These are phyloP conservation scores for Paraphaeosphaeria sporulosa DNA, from an alignment of 2,329 filamentous ascomycete species.

Conservation along the genomic window DNA sequence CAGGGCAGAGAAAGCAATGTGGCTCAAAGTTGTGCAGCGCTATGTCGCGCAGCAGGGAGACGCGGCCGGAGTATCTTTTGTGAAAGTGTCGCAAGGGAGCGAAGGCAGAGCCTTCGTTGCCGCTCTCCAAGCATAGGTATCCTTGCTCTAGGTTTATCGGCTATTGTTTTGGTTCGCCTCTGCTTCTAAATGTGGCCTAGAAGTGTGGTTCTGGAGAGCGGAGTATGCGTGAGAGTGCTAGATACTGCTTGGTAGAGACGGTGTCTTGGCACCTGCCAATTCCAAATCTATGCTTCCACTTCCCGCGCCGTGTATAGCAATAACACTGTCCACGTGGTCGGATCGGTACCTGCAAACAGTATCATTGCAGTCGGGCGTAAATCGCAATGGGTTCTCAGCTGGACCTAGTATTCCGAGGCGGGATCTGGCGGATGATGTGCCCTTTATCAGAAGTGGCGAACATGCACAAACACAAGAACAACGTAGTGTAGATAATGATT, in stretches of 20 bases:
- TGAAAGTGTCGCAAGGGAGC: constrained; percentile 64
- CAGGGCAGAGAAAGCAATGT: constrained; percentile 64
- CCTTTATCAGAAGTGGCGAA: background rate
- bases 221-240: background rate
- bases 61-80: constrained; percentile 57
- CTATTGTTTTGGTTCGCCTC: background rate
- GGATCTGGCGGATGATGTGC: background rate
- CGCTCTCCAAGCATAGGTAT: constrained; percentile 49
- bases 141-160: background rate
- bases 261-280: background rate
- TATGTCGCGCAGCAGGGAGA: constrained; percentile 59
- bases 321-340: background rate
- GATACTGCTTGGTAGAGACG: background rate
- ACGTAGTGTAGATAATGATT: background rate
- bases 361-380: background rate
- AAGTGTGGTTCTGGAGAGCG: background rate
- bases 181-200: constrained; percentile 4
- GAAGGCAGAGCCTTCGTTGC: constrained; percentile 63
- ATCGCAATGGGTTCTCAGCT: background rate
- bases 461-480: background rate
- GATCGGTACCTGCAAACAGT: background rate
- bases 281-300: background rate
- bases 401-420: background rate
- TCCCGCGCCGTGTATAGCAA: background rate
- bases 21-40: constrained; percentile 66